These are phyloP conservation scores for Globisporangium iwayamae DNA, from an alignment of 352 stramenopile species.

Conservation along the genomic window DNA sequence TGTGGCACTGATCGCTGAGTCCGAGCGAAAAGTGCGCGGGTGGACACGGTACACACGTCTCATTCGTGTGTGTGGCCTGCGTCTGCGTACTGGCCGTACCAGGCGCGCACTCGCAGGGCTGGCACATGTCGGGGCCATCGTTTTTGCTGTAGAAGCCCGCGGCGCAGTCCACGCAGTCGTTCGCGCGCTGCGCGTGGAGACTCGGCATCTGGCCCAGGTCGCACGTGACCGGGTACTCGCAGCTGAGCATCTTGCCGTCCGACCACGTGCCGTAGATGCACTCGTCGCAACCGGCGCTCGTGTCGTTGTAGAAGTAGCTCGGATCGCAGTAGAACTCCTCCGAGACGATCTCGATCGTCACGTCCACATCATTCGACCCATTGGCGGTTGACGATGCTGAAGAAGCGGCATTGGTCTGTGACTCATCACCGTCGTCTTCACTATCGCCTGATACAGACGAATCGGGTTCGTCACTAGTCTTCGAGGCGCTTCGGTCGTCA, in stretches of 20 bases:
- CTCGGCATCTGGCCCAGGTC: slow-evolving; percentile 21
- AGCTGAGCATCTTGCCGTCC: slow-evolving; percentile 35
- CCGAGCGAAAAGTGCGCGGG: slow-evolving; percentile 24
- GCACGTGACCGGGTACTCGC: slow-evolving; percentile 34
- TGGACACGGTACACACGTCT: slow-evolving; percentile 23
- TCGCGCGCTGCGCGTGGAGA: slow-evolving; percentile 23
- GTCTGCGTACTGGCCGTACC: slow-evolving; percentile 22
- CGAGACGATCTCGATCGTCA: slow-evolving; percentile 12
- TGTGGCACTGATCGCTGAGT: slow-evolving; percentile 37
- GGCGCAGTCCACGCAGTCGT: slow-evolving; percentile 29
- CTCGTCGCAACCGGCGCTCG: slow-evolving; percentile 22
- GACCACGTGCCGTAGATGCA: slow-evolving; percentile 46
- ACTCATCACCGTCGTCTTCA: neutral
- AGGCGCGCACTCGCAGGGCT: slow-evolving; percentile 26
- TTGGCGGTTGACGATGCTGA: neutral
- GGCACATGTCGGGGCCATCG: slow-evolving; percentile 36
- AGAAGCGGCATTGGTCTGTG: neutral
- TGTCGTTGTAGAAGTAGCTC: slow-evolving; percentile 38
- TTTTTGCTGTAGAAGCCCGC: slow-evolving; percentile 36
- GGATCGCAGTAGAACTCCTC: slow-evolving; percentile 25
- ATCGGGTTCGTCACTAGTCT: neutral
- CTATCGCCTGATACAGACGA: neutral
- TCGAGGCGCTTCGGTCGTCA: neutral
- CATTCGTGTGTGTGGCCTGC: slow-evolving; percentile 10
- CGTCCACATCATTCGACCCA: slow-evolving; percentile 2